These are phyloP conservation scores for Nematodospora valgi DNA, from an alignment of 805 yeast species.

Conservation along the genomic window DNA sequence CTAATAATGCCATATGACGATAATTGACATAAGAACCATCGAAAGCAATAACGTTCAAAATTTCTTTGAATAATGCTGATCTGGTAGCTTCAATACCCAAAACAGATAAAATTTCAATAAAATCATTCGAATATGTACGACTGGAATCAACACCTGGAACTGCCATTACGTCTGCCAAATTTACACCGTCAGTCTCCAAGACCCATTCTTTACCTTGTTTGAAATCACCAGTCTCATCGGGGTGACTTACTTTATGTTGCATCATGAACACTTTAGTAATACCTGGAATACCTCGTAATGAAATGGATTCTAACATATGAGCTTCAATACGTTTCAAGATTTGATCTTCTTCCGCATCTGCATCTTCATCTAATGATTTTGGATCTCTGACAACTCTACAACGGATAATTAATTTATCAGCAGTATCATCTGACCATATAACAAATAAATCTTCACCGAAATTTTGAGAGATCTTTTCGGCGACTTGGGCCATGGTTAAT, in stretches of 20 bases:
- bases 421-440: constrained; percentile 99
- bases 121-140: constrained; percentile 92
- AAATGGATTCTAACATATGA: constrained; percentile 92
- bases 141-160: constrained; percentile 92
- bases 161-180: constrained; percentile 89
- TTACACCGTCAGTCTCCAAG: constrained; percentile 97
- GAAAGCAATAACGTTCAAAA: constrained; percentile 94
- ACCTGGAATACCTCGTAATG: constrained; percentile 93
- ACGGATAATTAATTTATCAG: constrained; percentile 93
- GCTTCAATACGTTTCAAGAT: constrained; percentile 92
- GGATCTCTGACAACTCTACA: constrained; percentile 98
- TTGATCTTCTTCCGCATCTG: constrained; percentile 95
- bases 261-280: constrained; percentile 88
- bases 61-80: constrained; percentile 88
- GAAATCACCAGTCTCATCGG: constrained; percentile 82
- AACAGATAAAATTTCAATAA: constrained; percentile 91
- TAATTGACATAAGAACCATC: constrained; percentile 99
- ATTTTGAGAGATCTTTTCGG: constrained; percentile 87
- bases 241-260: constrained; percentile 71
- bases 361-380: constrained; percentile 87
- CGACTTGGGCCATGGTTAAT: constrained; percentile 96
- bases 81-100: constrained; percentile 99
- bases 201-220: constrained; percentile 95
- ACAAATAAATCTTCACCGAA: constrained; percentile 95
- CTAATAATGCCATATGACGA: constrained; percentile 96